Percentiles rank a stretch among this genome's conserved stretches.
Conservation (phyloP, 2,329 filamentous ascomycete genomes). For the Aspergillus nomiae region DNA sequence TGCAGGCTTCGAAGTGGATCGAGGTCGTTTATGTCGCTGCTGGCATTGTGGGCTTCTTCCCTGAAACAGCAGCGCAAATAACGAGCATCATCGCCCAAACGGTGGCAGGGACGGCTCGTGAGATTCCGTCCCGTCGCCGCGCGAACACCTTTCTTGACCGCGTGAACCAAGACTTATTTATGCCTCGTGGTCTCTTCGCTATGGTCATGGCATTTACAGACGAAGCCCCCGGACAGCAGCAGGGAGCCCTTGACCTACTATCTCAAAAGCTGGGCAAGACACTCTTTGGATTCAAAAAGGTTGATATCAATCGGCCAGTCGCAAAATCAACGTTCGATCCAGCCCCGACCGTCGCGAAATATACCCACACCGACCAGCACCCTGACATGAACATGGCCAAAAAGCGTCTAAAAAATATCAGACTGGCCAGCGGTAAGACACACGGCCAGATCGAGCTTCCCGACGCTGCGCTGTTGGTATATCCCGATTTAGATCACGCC, state of each 20-base stretch:
- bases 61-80: no score
- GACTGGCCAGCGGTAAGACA: background rate
- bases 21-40: background rate
- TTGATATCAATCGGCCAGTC: no score
- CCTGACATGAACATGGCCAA: background rate
- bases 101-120: no score
- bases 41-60: no score
- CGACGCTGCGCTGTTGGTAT: background rate
- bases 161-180: background rate
- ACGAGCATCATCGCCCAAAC: no score
- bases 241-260: no score
- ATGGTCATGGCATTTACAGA: background rate
- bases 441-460: background rate
- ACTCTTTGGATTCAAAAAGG: no score
- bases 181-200: background rate
- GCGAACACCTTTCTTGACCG: background rate
- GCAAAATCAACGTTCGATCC: background rate
- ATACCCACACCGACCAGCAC: background rate
- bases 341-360: background rate
- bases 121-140: no score
- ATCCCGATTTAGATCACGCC: background rate
- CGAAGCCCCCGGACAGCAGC: no score
- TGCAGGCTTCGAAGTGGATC: background rate
- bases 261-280: no score
- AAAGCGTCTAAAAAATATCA: background rate